A percentile compares a stretch with the other conserved stretches of the same genome.
Evolutionary conservation across 306 rosid genomes (phyloP).

Genomic region (Alnus glutinosa): DNA sequence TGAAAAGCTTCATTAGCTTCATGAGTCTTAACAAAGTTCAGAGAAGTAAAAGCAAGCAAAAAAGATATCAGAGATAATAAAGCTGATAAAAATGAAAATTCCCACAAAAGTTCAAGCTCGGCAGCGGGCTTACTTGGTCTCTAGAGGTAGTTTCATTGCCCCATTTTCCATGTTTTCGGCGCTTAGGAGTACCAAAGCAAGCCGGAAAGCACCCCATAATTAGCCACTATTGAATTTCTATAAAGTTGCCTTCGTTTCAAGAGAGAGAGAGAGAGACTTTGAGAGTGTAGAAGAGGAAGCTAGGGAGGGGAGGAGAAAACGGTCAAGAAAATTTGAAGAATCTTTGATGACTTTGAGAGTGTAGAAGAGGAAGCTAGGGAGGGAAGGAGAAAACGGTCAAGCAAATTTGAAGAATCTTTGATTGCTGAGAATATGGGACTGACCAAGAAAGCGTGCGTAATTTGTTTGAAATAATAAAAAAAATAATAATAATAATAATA

Average conservation of each 20-base stretch:
- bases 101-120: not conserved
- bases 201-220: constrained; percentile 62
- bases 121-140: constrained; percentile 29
- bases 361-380: too few relatives aligned
- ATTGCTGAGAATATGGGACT: constrained; percentile 34
- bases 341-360: too few relatives aligned
- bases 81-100: not conserved
- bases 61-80: not conserved
- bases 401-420: constrained; percentile 9
- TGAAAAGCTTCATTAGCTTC: constrained; percentile 34
- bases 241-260: constrained; percentile 32
- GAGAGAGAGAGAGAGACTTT: not conserved
- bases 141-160: not conserved
- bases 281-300: too few relatives aligned
- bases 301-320: constrained; percentile 6
- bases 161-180: constrained; percentile 27
- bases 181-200: constrained; percentile 47
- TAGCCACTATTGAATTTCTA: constrained; percentile 9
- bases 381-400: too few relatives aligned
- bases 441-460: too few relatives aligned
- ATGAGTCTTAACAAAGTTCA: constrained; percentile 27
- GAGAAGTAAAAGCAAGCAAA: not conserved
- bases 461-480: too few relatives aligned
- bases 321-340: constrained; percentile 19
- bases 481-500: too few relatives aligned